A percentile compares a stretch with the other conserved stretches of the same genome.
Conservation (phyloP, 345 rosid species). For the Conringia planisiliqua region DNA sequence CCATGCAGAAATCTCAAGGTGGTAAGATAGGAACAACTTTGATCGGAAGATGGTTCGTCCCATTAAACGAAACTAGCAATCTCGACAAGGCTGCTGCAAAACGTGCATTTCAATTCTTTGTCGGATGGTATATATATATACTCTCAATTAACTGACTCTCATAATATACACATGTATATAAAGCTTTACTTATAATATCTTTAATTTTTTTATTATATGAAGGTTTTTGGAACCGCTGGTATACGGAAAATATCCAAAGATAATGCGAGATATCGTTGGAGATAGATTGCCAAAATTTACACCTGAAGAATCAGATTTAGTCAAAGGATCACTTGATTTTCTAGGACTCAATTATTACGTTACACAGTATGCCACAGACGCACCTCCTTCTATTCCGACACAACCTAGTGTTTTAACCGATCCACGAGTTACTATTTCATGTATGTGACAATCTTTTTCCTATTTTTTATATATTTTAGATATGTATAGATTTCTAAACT, state of each 20-base stretch:
- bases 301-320: background rate
- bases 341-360: slow-evolving; percentile 28
- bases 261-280: background rate
- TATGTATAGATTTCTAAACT: too few relatives aligned
- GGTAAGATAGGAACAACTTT: slow-evolving; percentile 21
- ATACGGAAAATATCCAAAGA: slow-evolving; percentile 12
- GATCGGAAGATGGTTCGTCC: slow-evolving; percentile 22
- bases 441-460: background rate
- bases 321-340: slow-evolving; percentile 31
- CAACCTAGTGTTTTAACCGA: slow-evolving; percentile 1
- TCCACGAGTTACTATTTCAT: slow-evolving; percentile 3
- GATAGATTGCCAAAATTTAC: slow-evolving; percentile 13
- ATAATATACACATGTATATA: too few relatives aligned
- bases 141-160: background rate
- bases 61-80: slow-evolving; percentile 1
- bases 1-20: slow-evolving; percentile 5
- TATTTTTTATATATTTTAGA: background rate
- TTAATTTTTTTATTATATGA: too few relatives aligned
- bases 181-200: too few relatives aligned
- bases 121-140: slow-evolving; percentile 24
- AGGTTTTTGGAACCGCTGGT: slow-evolving; percentile 20
- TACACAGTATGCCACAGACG: slow-evolving; percentile 17
- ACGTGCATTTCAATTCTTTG: slow-evolving; percentile 26
- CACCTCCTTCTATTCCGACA: background rate
- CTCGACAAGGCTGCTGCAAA: slow-evolving; percentile 20